A percentile compares a stretch with the other conserved stretches of the same genome.
These are phyloP conservation scores for Pythium phragmitis DNA, from an alignment of 352 stramenopile species.

Conservation along the genomic window DNA sequence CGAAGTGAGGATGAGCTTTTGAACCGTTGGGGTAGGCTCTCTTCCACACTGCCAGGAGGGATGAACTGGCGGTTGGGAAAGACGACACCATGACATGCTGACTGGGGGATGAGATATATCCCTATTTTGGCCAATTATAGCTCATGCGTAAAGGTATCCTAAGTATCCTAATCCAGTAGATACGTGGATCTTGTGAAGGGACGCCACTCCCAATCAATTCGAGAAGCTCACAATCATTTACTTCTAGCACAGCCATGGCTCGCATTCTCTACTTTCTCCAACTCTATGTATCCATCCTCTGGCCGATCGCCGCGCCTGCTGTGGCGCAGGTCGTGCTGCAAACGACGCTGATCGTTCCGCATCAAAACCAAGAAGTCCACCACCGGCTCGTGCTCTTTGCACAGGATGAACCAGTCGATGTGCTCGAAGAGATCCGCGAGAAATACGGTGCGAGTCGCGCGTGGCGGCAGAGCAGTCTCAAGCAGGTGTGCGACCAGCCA, in stretches of 20 bases:
- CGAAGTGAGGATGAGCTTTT: neutral
- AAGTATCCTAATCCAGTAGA: slow-evolving; percentile 16
- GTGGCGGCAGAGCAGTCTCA: slow-evolving; percentile 22
- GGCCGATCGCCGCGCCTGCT: neutral
- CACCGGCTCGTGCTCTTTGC: slow-evolving; percentile 25
- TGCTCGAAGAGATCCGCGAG: slow-evolving; percentile 23
- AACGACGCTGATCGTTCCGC: slow-evolving; percentile 17
- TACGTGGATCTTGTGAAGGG: slow-evolving; percentile 9
- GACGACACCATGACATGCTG: slow-evolving; percentile 10
- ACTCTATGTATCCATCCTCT: neutral
- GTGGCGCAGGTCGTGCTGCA: slow-evolving; percentile 24
- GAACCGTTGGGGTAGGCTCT: neutral
- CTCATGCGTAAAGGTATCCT: no score
- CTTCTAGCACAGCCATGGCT: neutral
- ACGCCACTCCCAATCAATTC: slow-evolving; percentile 6
- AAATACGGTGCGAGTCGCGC: slow-evolving; percentile 12
- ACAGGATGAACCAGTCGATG: slow-evolving; percentile 29
- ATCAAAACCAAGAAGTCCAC: neutral
- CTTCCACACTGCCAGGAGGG: slow-evolving; percentile 12
- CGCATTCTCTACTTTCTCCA: neutral
- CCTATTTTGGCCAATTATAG: slow-evolving; percentile 13
- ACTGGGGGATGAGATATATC: slow-evolving; percentile 11
- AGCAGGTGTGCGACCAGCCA: slow-evolving; percentile 19
- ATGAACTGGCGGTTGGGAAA: neutral
- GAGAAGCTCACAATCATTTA: neutral